These are phyloP conservation scores for Escallonia rubra DNA, from an alignment of 129 eudicot species.

Conservation along the genomic window DNA sequence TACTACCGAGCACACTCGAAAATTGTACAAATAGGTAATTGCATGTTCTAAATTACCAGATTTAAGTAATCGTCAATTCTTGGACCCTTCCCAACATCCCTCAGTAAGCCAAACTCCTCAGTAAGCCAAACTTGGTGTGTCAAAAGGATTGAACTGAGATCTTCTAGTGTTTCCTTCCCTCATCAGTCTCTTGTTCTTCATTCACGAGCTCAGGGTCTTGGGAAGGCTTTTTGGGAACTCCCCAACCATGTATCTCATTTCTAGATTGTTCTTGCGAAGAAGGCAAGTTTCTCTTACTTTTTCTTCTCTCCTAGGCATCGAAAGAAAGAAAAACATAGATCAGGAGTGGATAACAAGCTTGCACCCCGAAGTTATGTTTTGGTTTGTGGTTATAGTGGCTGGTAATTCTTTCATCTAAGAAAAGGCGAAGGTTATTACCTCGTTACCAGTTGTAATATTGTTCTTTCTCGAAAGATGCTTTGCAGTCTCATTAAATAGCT, in stretches of 20 bases:
- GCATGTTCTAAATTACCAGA: too few species aligned
- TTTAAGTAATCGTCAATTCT: too few species aligned
- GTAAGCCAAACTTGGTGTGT: too few species aligned
- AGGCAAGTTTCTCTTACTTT: conserved; percentile 45
- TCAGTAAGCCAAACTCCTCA: too few species aligned
- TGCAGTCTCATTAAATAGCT: conserved; percentile 35
- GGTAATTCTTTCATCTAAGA: too few species aligned
- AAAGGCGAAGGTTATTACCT: conserved; percentile 23
- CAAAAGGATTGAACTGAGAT: too few species aligned
- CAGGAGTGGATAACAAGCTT: background rate
- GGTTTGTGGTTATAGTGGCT: conserved; percentile 2
- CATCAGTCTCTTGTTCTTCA: conserved; percentile 41
- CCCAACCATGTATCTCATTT: conserved; percentile 49
- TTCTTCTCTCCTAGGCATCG: conserved; percentile 24
- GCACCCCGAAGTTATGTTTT: background rate
- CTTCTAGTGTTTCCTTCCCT: conserved; percentile 25
- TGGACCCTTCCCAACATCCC: too few species aligned
- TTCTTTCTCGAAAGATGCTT: conserved; percentile 32
- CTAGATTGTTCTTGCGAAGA: conserved; percentile 38
- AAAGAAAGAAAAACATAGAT: conserved; percentile 1
- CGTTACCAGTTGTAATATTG: conserved; percentile 23
- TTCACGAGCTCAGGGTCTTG: conserved; percentile 32
- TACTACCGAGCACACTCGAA: too few species aligned
- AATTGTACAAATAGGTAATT: too few species aligned
- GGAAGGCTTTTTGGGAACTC: conserved; percentile 39